These are phyloP conservation scores for Aspergillus leporis DNA, from an alignment of 495 filamentous ascomycete genomes.

Conservation along the genomic window DNA sequence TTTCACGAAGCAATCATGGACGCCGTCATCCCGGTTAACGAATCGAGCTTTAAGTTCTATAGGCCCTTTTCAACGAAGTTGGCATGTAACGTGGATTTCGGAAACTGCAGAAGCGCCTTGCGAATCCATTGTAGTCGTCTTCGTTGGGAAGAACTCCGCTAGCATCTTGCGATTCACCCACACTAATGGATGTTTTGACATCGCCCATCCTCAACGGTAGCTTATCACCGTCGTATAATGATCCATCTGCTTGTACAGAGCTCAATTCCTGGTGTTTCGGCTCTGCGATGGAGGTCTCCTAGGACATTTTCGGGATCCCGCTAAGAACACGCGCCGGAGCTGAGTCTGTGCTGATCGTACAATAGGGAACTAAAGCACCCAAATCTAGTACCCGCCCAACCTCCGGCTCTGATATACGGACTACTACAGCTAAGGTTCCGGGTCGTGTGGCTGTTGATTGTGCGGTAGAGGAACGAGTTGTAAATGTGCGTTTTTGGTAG, in stretches of 20 bases:
- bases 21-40: not conserved
- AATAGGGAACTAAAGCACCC: not conserved
- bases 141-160: not conserved
- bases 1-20: not conserved
- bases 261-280: not conserved
- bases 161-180: not conserved
- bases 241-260: not conserved
- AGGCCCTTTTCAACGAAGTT: not conserved
- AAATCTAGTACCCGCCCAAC: not conserved
- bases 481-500: not conserved
- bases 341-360: not conserved
- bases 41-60: not conserved
- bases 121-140: not conserved
- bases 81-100: not conserved
- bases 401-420: not conserved
- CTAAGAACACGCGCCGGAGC: not conserved
- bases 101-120: not conserved
- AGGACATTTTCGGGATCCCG: too few species aligned
- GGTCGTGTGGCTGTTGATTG: not conserved
- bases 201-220: not conserved
- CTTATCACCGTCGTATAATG: not conserved
- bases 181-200: not conserved
- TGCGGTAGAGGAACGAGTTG: not conserved
- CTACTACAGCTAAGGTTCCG: not conserved
- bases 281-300: not conserved